phyloP scores from a whole-genome alignment of 345 rosid genomes.

The Salix caprea region DNA sequence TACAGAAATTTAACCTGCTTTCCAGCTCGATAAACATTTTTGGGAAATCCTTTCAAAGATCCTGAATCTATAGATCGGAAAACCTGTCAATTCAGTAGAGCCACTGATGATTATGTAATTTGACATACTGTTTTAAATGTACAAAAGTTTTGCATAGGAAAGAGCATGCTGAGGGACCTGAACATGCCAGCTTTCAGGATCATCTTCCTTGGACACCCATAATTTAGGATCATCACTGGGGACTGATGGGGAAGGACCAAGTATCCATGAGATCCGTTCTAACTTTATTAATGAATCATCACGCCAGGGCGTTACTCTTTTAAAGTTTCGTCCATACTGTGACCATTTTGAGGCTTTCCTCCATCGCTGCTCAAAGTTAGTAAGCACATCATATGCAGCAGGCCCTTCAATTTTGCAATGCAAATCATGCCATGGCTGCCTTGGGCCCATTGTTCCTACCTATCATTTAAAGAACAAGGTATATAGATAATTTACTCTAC shows the following conservation, averaged over 20 bases:
- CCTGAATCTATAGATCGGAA: conserved; percentile 85
- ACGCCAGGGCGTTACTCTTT: conserved; percentile 64
- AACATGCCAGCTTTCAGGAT: conserved; percentile 70
- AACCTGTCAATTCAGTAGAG: conserved; percentile 38
- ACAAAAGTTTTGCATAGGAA: neutral
- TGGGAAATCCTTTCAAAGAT: conserved; percentile 84
- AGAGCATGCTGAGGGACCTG: conserved; percentile 44
- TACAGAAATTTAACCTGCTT: conserved; percentile 39
- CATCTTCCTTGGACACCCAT: conserved; percentile 48
- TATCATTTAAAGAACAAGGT: conserved; percentile 15
- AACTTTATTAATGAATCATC: conserved; percentile 77
- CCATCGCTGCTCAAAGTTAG: conserved; percentile 93
- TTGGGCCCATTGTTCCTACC: conserved; percentile 67
- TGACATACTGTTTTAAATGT: neutral
- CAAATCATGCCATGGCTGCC: conserved; percentile 88
- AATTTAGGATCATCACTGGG: conserved; percentile 44
- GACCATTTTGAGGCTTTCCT: conserved; percentile 73
- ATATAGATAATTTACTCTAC: neutral
- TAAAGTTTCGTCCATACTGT: conserved; percentile 53
- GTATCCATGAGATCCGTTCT: conserved; percentile 86
- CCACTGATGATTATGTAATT: neutral
- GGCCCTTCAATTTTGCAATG: conserved; percentile 92
- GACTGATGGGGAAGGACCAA: conserved; percentile 48
- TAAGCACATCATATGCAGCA: conserved; percentile 86
- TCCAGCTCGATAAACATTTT: conserved; percentile 49